Conservation (phyloP, 305 asterid species). For the Solanum chacoense region DNA sequence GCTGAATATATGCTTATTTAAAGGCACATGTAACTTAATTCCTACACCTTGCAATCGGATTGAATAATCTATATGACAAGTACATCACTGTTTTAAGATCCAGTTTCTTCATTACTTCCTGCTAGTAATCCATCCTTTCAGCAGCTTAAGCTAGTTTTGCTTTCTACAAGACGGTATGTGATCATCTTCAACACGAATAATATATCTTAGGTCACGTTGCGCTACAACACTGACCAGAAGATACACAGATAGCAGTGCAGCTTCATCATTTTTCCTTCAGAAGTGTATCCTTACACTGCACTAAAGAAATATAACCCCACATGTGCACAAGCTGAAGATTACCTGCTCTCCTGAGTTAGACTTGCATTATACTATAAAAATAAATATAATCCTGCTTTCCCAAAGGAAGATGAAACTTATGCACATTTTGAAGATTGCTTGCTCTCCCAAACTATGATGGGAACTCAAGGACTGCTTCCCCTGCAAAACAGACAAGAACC, state of each 20-base stretch:
- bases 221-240: neutral
- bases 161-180: neutral
- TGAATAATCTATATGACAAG: neutral
- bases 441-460: conserved; percentile 10
- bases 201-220: neutral
- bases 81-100: neutral
- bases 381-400: neutral
- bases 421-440: neutral
- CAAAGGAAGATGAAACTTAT: neutral
- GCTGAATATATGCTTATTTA: neutral
- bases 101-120: neutral
- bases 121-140: neutral
- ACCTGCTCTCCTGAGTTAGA: neutral
- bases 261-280: neutral
- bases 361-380: neutral
- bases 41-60: neutral
- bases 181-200: neutral
- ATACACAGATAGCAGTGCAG: neutral
- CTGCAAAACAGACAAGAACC: conserved; percentile 15
- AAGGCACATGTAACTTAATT: neutral
- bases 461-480: conserved; percentile 29
- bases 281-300: neutral
- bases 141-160: neutral
- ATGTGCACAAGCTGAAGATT: neutral
- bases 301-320: neutral